Base-by-base conservation (phyloP, 495 filamentous ascomycete genomes). In the Hyphodiscus hymeniophilus region DNA sequence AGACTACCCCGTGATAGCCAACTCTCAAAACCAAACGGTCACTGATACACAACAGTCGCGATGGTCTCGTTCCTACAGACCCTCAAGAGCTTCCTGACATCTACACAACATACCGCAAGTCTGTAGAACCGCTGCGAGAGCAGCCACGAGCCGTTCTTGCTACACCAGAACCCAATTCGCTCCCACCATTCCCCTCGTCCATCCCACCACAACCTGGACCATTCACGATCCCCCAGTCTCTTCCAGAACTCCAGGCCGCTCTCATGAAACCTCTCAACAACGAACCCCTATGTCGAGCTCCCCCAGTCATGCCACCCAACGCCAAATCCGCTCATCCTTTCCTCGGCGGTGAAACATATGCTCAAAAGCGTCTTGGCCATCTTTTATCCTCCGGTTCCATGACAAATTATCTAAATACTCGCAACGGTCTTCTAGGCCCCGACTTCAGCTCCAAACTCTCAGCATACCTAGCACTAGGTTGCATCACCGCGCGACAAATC, bases 361-460 rank as follows among this genome's bases (percentile, higher is more conserved):
- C 67, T 1, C 69, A 70, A 3, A 47, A 70, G 1, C 73, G 84
- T 6, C 56, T 87, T 20, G 47, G 60, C n/a, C 65, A 82, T 46
- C 64, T 87, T 17, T 64, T 87, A 28, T 60, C 62, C 21, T 75
- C 71, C 6, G 81, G 76, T n/a, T 63, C 63, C 15, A 73, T 78
- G 55, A 68, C 68, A 5, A 60, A 53, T 20, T 87, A 87, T 62
- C 81, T 86, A 62, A 66, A 69, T 28, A 84, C 80, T 7, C 73
- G 82, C 15, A 87, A 87, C 57, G 81, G 79, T 8, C 64, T 86
- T 4, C 58, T 86, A 2, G 82, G 82, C 7, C 53, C 65, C 22
- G 80, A 86, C 51, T 86, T 80, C 59, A 80, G 75, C 61, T 83
- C 80, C 13, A 87, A 85, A 48, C 65, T 87, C 10, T 83, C 82